phyloP scores from a whole-genome alignment of 306 rosid genomes.

The Dryas octopetala region DNA sequence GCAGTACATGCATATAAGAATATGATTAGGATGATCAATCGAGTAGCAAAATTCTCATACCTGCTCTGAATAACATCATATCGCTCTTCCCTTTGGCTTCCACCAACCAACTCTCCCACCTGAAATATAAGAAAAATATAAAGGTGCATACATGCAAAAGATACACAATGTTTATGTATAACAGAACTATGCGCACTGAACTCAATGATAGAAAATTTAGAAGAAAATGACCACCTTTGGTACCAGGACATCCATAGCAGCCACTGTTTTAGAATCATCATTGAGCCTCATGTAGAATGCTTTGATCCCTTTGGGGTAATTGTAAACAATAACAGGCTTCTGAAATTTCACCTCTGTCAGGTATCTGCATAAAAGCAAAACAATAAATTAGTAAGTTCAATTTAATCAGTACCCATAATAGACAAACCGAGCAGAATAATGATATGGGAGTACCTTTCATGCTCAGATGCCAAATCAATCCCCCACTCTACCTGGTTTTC shows the following conservation, averaged over 20 bases:
- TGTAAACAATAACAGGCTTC: constrained; percentile 91
- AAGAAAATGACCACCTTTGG: constrained; percentile 65
- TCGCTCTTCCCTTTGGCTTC: constrained; percentile 97
- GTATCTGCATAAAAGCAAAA: constrained; percentile 54
- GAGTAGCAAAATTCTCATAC: constrained; percentile 30
- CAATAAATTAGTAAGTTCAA: constrained; percentile 18
- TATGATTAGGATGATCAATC: background rate
- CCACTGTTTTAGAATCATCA: constrained; percentile 82
- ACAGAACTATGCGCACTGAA: background rate
- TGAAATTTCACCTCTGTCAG: constrained; percentile 80
- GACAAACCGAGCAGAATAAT: constrained; percentile 3
- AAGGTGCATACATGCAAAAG: background rate
- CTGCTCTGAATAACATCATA: constrained; percentile 66
- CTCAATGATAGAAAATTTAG: background rate
- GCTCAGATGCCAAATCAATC: constrained; percentile 89
- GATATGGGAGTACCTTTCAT: constrained; percentile 64
- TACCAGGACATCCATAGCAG: constrained; percentile 98
- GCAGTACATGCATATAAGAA: no score
- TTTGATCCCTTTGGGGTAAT: constrained; percentile 91
- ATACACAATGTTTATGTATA: background rate
- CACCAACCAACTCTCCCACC: constrained; percentile 96
- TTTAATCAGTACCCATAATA: constrained; percentile 10
- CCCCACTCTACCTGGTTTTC: constrained; percentile 98
- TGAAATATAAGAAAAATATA: constrained; percentile 30
- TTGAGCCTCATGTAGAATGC: constrained; percentile 98